Percentiles rank a stretch among this genome's conserved stretches.
Evolutionary conservation across 805 yeast species (phyloP).

Genomic region (Jamesozyma gamospora): DNA sequence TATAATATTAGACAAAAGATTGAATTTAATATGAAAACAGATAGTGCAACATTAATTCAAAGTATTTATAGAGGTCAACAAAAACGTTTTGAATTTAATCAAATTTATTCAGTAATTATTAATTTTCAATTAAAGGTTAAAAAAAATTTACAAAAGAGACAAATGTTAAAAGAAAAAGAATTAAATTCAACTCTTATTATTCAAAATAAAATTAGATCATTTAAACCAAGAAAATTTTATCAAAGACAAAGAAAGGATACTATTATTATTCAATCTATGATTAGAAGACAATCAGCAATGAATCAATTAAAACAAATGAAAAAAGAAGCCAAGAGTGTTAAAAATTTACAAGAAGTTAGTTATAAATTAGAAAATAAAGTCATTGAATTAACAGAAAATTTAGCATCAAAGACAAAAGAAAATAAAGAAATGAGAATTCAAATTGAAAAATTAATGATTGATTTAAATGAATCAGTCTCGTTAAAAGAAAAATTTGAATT

Average conservation of each 20-base stretch:
- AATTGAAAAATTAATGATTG: slow-evolving; percentile 40
- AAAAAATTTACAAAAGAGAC: slow-evolving; percentile 43
- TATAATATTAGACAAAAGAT: slow-evolving; percentile 44
- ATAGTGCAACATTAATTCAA: slow-evolving; percentile 66
- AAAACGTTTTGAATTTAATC: slow-evolving; percentile 33
- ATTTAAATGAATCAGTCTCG: slow-evolving; percentile 44
- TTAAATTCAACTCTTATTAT: slow-evolving; percentile 57
- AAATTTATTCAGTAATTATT: slow-evolving; percentile 26
- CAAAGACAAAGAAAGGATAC: slow-evolving; percentile 42
- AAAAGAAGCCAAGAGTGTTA: slow-evolving; percentile 86
- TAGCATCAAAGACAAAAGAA: slow-evolving; percentile 71
- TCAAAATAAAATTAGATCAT: slow-evolving; percentile 68
- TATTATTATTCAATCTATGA: slow-evolving; percentile 62
- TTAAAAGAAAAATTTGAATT: slow-evolving; percentile 45
- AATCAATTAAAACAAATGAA: slow-evolving; percentile 53
- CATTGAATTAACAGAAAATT: slow-evolving; percentile 82
- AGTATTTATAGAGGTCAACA: slow-evolving; percentile 48
- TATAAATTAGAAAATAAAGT: slow-evolving; percentile 93
- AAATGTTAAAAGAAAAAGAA: slow-evolving; percentile 40
- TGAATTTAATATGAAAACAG: slow-evolving; percentile 43
- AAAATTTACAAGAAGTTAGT: slow-evolving; percentile 82
- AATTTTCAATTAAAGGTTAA: slow-evolving; percentile 44
- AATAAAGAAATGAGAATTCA: slow-evolving; percentile 62
- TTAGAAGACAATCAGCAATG: slow-evolving; percentile 68
- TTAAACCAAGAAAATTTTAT: slow-evolving; percentile 46